Percentiles rank a stretch among this genome's conserved stretches.
These are phyloP conservation scores for Dacryopinax primogenitus DNA, from an alignment of 768 basidiomycete genomes.

Conservation along the genomic window DNA sequence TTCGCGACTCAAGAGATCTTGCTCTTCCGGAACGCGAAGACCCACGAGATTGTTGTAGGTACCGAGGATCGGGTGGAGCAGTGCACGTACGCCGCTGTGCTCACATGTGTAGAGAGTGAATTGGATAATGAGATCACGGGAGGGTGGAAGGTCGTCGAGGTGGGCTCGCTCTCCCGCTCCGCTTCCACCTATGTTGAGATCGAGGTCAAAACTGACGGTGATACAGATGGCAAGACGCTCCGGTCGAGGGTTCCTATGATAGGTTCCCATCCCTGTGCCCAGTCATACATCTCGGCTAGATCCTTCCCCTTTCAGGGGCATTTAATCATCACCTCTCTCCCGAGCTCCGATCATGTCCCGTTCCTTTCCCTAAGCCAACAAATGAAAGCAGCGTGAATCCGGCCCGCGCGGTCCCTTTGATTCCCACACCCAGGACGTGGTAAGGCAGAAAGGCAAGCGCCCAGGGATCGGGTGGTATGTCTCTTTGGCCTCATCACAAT, in stretches of 20 bases:
- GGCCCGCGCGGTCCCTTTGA: too few species aligned
- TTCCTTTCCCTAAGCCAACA: too few species aligned
- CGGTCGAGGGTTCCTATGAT: conserved; percentile 13
- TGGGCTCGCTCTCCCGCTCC: conserved; percentile 33
- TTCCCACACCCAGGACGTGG: too few species aligned
- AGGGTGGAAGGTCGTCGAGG: conserved; percentile 97
- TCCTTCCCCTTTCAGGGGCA: background rate
- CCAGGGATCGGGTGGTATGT: too few species aligned
- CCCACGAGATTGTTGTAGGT: conserved; percentile 75
- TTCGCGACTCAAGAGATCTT: conserved; percentile 92
- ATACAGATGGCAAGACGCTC: conserved; percentile 16
- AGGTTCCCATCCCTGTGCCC: too few species aligned
- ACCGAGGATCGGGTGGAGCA: conserved; percentile 86
- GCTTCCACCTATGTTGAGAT: background rate
- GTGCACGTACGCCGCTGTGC: conserved; percentile 80
- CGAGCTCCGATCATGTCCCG: too few species aligned
- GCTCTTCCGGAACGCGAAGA: conserved; percentile 78
- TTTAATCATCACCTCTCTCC: background rate
- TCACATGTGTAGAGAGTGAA: conserved; percentile 80
- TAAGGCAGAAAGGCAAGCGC: too few species aligned
- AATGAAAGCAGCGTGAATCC: too few species aligned
- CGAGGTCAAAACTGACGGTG: background rate
- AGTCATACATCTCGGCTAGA: background rate
- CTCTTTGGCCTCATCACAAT: too few species aligned
- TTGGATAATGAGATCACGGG: conserved; percentile 85